Evolutionary conservation across 768 basidiomycete species (phyloP).

Genomic region (Mycena venus): DNA sequence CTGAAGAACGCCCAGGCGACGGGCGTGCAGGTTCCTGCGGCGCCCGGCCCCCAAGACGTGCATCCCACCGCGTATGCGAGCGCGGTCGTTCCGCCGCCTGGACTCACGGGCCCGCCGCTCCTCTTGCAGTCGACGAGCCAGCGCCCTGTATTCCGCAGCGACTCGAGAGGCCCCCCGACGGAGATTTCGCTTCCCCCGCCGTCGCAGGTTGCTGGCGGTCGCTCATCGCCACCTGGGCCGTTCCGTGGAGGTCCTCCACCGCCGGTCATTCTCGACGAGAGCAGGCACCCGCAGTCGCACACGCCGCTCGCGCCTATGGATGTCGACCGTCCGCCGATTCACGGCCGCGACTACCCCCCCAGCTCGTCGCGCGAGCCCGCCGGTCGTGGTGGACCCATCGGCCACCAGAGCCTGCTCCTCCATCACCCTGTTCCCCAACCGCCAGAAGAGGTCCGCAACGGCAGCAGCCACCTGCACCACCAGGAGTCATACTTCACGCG

Average conservation of each 20-base stretch:
- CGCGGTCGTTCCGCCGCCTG: conserved; percentile 78
- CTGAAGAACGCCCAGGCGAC: conserved; percentile 85
- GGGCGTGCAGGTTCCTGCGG: conserved; percentile 83
- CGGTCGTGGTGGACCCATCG: conserved; percentile 68
- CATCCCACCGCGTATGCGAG: conserved; percentile 96
- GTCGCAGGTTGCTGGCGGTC: conserved; percentile 58
- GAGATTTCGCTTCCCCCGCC: conserved; percentile 75
- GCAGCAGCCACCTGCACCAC: conserved; percentile 59
- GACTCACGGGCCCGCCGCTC: conserved; percentile 76
- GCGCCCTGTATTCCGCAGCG: conserved; percentile 73
- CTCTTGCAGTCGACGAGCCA: conserved; percentile 66
- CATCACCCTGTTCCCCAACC: conserved; percentile 78
- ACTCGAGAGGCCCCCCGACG: conserved; percentile 73
- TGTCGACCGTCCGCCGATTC: conserved; percentile 70
- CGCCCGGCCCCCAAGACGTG: conserved; percentile 94
- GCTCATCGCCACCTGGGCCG: conserved; percentile 76
- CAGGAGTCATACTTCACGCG: conserved; percentile 72
- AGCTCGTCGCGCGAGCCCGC: conserved; percentile 44
- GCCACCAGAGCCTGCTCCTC: conserved; percentile 69
- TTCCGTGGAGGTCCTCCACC: conserved; percentile 89
- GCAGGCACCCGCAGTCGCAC: conserved; percentile 74
- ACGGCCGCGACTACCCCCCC: conserved; percentile 66
- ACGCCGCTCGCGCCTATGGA: conserved; percentile 87
- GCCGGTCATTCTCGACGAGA: conserved; percentile 84
- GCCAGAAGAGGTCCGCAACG: conserved; percentile 65